A percentile compares a stretch with the other conserved stretches of the same genome.
These are phyloP conservation scores for Dittrichia graveolens DNA, from an alignment of 129 eudicot genomes.

Conservation along the genomic window DNA sequence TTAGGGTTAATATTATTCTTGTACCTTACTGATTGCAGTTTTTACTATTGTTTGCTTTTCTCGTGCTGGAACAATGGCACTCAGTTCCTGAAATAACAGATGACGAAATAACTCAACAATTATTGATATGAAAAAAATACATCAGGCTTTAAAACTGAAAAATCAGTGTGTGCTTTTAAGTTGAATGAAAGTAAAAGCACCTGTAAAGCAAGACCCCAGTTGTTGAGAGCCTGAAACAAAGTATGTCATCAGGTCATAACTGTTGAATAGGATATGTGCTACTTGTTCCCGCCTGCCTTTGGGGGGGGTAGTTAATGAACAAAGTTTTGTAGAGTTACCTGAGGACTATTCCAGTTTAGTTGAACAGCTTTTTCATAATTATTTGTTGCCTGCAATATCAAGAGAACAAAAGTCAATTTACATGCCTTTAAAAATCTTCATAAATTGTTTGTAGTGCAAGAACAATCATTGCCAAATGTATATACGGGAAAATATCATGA, in stretches of 20 bases:
- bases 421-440: slow-evolving; percentile 13
- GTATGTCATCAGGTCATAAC: slow-evolving; percentile 26
- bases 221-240: slow-evolving; percentile 75
- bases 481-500: slow-evolving; percentile 14
- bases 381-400: slow-evolving; percentile 77
- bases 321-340: slow-evolving; percentile 51
- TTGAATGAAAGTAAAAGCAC: slow-evolving; percentile 37
- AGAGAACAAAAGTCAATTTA: not conserved
- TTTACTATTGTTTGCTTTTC: slow-evolving; percentile 88
- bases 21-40: slow-evolving; percentile 91
- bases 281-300: not conserved
- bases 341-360: slow-evolving; percentile 96
- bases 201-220: slow-evolving; percentile 97
- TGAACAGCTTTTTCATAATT: slow-evolving; percentile 91
- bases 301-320: not conserved
- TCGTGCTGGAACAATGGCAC: slow-evolving; percentile 94
- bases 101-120: slow-evolving; percentile 5
- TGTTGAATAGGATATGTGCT: not conserved
- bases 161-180: slow-evolving; percentile 5
- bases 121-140: not conserved
- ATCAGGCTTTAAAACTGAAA: not conserved
- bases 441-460: slow-evolving; percentile 12
- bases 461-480: not conserved
- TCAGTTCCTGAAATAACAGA: slow-evolving; percentile 66
- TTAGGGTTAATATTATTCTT: not conserved